Evolutionary conservation across 768 basidiomycete genomes (phyloP), one percentile per base, ranked within the genome.

Genomic region (Paxillus involutus): DNA sequence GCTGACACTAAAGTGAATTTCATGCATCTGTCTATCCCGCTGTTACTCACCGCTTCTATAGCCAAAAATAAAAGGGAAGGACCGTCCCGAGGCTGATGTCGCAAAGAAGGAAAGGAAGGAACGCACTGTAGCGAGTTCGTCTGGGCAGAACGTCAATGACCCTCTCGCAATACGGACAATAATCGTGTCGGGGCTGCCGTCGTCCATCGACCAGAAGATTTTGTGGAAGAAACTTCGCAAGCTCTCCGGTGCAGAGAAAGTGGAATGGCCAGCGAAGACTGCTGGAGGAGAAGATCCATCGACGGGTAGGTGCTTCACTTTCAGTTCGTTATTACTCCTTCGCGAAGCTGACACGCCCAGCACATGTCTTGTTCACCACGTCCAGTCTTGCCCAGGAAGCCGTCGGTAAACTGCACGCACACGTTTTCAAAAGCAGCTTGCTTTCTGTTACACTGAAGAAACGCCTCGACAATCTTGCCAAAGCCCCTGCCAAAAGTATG

Each of bases 361-460:
- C 92, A 6, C 79, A 90, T 57, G 84, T 88, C 16, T 55, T 94
- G 6, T 95, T 94, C 69, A 69, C 78, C 2, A 84, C 81, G 0
- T 84, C 92, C 2, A 75, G 77, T 6, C 70, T 80, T 26, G 94
- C 95, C 0, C 76, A 79, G 37, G 81, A 85, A 10, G 89, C 92
- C 2, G 83, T 90, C 37, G 74, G 70, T 50, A 92, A 90, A 68
- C 80, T 98, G 2, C 93, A 98, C 65, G 92, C 91, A 1, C 93
- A 95, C 66, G 88, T 94, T 29, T 96, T 89, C 81, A 95, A 96
- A 67, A 93, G 94, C 39, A 77, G 79, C 9, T 74, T 94, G 5
- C 81, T 98, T n/a, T 92, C 89, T 3, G 91, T 88, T 13, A 85
- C 88, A 7, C 79, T 96, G 46, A 94, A 96, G 78, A 93, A 93